These are phyloP conservation scores for Ordospora colligata DNA, from an alignment of 371 early-diverging fungal genomes.

Conservation along the genomic window DNA sequence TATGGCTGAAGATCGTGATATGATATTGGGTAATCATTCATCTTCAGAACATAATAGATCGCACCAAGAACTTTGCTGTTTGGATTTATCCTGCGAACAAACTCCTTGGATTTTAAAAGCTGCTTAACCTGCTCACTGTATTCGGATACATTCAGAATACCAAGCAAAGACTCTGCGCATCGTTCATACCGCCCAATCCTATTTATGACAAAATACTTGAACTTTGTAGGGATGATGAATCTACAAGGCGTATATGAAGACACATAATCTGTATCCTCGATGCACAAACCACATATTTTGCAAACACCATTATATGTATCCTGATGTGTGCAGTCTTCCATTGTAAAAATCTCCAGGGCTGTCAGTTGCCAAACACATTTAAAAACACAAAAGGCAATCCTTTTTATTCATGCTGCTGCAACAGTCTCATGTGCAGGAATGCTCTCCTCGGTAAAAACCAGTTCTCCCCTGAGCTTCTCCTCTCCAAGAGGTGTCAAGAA, in stretches of 20 bases:
- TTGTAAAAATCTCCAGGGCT: neutral
- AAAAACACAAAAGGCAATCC: too few species aligned
- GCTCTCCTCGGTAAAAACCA: constrained; percentile 44
- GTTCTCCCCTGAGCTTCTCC: constrained; percentile 45
- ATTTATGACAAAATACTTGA: neutral
- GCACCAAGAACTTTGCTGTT: neutral
- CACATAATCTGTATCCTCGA: neutral
- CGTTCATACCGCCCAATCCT: neutral
- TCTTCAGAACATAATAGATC: neutral
- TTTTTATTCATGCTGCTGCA: neutral
- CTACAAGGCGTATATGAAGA: neutral
- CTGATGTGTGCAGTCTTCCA: neutral
- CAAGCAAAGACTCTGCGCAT: neutral
- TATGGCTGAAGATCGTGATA: neutral
- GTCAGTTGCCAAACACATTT: too few species aligned
- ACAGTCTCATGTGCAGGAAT: neutral
- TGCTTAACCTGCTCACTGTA: neutral
- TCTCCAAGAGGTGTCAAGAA: constrained; percentile 55
- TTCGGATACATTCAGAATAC: neutral
- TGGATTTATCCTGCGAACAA: neutral
- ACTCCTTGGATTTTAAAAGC: neutral
- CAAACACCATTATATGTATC: neutral
- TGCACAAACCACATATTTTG: neutral
- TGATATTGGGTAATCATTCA: neutral
- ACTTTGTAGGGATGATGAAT: neutral